These are phyloP conservation scores for Fusarium sp. DNA, from an alignment of 2,329 filamentous ascomycete genomes.

Conservation along the genomic window DNA sequence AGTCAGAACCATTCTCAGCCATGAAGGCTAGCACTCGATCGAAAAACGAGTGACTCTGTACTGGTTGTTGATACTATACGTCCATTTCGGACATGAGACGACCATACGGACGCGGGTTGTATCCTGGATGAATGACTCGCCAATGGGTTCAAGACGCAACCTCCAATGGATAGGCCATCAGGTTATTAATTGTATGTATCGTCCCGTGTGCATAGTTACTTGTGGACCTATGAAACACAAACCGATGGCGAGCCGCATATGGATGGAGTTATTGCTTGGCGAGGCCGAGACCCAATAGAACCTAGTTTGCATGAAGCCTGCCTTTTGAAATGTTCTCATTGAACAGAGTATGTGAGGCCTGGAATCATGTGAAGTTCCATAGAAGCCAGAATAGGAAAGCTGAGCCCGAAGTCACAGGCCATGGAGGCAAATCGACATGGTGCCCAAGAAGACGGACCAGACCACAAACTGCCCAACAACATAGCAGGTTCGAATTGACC, in stretches of 20 bases:
- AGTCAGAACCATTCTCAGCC: conserved; percentile 25
- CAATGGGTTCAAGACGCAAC: conserved; percentile 8
- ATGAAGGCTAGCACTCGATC: conserved; percentile 1
- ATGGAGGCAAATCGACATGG: conserved; percentile 5
- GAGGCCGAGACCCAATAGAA: conserved; percentile 32
- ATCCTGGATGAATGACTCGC: conserved; percentile 9
- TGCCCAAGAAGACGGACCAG: not conserved
- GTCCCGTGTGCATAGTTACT: conserved; percentile 25
- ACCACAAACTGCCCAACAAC: conserved; percentile 1
- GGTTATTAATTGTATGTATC: conserved; percentile 19
- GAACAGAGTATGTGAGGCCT: conserved; percentile 18
- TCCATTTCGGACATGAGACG: not conserved
- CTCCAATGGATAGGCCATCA: conserved; percentile 4
- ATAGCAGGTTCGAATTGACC: not conserved
- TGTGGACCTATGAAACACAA: conserved; percentile 36
- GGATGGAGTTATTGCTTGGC: conserved; percentile 26
- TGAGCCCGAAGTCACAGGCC: conserved; percentile 5
- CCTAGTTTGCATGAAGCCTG: conserved; percentile 14
- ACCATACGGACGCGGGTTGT: not conserved
- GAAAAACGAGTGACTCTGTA: conserved; percentile 8
- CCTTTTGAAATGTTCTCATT: conserved; percentile 15
- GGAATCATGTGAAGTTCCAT: conserved; percentile 8
- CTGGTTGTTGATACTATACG: not conserved
- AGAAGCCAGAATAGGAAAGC: conserved; percentile 12
- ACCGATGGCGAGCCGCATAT: conserved; percentile 43